A percentile compares a stretch with the other conserved stretches of the same genome.
Evolutionary conservation across 768 basidiomycete species (phyloP).

Genomic region (Auricularia heimuer): DNA sequence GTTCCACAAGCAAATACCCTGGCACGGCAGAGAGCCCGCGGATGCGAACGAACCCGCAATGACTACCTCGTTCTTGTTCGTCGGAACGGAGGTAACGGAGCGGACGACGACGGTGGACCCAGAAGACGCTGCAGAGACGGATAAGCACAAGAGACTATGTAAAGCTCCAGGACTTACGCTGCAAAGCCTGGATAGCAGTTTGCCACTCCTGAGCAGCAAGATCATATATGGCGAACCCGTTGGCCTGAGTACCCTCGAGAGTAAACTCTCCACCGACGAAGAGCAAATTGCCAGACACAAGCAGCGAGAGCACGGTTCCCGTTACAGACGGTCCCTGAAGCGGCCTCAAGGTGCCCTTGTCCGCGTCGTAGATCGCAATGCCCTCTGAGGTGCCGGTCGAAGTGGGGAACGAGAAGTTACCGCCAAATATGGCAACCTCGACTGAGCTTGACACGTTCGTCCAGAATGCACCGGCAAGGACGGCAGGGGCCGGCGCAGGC

Average conservation of each 20-base stretch:
- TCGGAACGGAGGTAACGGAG: slow-evolving; percentile 53
- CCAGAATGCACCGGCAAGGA: slow-evolving; percentile 86
- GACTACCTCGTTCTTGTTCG: slow-evolving; percentile 52
- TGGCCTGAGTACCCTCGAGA: slow-evolving; percentile 41
- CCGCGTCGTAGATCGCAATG: slow-evolving; percentile 63
- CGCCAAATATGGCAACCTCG: slow-evolving; percentile 73
- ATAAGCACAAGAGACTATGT: neutral
- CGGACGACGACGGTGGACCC: slow-evolving; percentile 56
- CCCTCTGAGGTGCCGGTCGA: slow-evolving; percentile 34
- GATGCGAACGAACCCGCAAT: slow-evolving; percentile 83
- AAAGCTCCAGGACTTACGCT: slow-evolving; percentile 24
- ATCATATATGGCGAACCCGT: slow-evolving; percentile 76
- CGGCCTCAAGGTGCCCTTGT: slow-evolving; percentile 36
- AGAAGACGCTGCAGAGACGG: slow-evolving; percentile 17
- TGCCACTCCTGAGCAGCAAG: slow-evolving; percentile 57
- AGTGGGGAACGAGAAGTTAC: slow-evolving; percentile 67
- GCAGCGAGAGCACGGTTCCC: slow-evolving; percentile 68
- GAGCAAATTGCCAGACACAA: slow-evolving; percentile 58
- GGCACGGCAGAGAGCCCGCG: slow-evolving; percentile 67
- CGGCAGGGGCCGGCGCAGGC: slow-evolving; percentile 60
- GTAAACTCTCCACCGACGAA: slow-evolving; percentile 84
- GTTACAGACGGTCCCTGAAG: slow-evolving; percentile 53
- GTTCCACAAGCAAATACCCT: slow-evolving; percentile 71
- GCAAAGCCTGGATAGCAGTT: slow-evolving; percentile 48
- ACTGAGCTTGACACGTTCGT: slow-evolving; percentile 59